Percentiles rank a stretch among this genome's conserved stretches.
Evolutionary conservation across 106 monocot species (phyloP).

Genomic region (Dioscorea dumetorum): DNA sequence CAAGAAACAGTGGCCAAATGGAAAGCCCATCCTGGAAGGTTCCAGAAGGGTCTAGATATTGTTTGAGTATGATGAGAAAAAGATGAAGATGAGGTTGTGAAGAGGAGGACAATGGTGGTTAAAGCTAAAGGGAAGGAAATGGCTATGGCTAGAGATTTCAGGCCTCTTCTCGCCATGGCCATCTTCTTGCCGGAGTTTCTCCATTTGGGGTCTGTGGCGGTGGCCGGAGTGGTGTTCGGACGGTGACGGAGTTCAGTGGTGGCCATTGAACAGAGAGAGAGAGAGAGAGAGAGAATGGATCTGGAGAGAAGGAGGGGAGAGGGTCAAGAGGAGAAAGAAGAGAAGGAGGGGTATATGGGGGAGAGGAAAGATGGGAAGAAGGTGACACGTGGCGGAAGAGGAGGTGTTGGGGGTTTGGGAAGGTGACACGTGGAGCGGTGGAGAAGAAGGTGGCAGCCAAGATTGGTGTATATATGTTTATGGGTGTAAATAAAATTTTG

Average conservation of each 20-base stretch:
- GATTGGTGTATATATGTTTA: no score
- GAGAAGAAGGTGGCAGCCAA: no score
- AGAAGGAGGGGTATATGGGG: no score
- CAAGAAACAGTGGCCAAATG: constrained; percentile 17
- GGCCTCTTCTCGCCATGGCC: constrained; percentile 31
- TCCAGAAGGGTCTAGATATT: constrained; percentile 8
- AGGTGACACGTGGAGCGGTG: no score
- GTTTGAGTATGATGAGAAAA: background rate
- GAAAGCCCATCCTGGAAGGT: constrained; percentile 24
- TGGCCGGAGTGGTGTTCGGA: background rate
- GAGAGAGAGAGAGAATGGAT: background rate
- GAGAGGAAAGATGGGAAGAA: no score
- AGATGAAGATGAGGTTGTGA: background rate
- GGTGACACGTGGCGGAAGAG: no score
- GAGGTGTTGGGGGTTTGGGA: no score
- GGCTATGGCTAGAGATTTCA: constrained; percentile 37
- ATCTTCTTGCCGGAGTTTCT: constrained; percentile 14
- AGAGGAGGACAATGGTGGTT: constrained; percentile 8
- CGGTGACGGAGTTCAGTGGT: constrained; percentile 6
- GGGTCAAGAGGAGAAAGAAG: no score
- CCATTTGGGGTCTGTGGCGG: background rate
- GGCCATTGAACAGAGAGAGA: constrained; percentile 15
- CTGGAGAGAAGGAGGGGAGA: background rate
- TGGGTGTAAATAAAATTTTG: no score
- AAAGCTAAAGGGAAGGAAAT: constrained; percentile 22